Evolutionary conservation across 1,284 basidiomycete genomes (phyloP).

Genomic region (Xerocomus nothofagi): DNA sequence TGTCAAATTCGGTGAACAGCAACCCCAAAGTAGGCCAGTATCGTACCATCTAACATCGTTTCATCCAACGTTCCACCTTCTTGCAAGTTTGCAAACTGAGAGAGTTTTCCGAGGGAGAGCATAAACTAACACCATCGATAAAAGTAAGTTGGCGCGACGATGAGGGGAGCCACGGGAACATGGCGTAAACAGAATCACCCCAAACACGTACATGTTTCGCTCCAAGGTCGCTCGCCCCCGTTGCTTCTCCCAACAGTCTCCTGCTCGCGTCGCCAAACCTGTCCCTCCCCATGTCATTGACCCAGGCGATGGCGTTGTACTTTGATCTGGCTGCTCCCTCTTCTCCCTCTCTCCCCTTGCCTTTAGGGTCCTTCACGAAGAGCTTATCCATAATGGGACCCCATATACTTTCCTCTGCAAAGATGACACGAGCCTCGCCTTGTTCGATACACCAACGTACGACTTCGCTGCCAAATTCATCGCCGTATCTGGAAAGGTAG

Average conservation of each 20-base stretch:
- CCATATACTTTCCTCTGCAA: conserved; percentile 31
- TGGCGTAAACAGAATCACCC: not conserved
- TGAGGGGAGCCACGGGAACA: not conserved
- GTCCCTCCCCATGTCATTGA: conserved; percentile 80
- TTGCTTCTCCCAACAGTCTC: conserved; percentile 64
- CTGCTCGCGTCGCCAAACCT: conserved; percentile 66
- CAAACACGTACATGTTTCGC: conserved; percentile 66
- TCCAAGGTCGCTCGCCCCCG: conserved; percentile 56
- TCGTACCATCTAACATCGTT: conserved; percentile 53
- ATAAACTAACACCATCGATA: conserved; percentile 58
- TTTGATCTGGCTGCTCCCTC: conserved; percentile 13
- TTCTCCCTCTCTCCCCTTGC: conserved; percentile 28
- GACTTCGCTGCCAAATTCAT: conserved; percentile 85
- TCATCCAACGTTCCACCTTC: conserved; percentile 50
- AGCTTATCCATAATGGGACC: conserved; percentile 69
- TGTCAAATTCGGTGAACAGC: conserved; percentile 1
- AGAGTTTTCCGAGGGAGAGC: conserved; percentile 89
- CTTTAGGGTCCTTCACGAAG: conserved; percentile 47
- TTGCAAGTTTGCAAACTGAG: conserved; percentile 75
- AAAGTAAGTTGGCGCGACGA: conserved; percentile 4
- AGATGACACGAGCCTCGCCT: conserved; percentile 44
- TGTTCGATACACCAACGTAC: conserved; percentile 87
- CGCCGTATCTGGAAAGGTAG: conserved; percentile 81
- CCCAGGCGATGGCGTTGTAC: conserved; percentile 74
- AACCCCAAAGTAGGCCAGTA: not conserved